Evolutionary conservation across 129 eudicot genomes (phyloP), one percentile per base, ranked within the genome.

Genomic region (Calendula officinalis): DNA sequence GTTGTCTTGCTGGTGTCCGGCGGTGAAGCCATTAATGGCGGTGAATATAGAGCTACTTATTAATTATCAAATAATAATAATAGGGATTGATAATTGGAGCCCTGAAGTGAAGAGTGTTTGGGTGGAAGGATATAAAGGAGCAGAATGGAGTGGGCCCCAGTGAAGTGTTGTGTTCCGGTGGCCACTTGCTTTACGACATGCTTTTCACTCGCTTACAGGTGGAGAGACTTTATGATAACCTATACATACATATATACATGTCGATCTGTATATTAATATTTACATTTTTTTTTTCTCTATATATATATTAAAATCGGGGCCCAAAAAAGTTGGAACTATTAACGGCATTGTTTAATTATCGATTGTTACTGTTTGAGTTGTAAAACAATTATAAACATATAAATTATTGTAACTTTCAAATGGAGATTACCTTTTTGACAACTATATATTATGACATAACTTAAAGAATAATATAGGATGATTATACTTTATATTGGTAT

Each of bases 1-100:
- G 96, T 72, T 14, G 83, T 84, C 50, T 91, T 91, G 70, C 87
- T 86, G 2, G 85, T 80, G 58, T 86, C 94, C 8, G 80, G 81
- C 4, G 96, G 78, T 1, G 83, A 69, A 12, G 80, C 83, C 96
- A 83, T 81, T 47, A 13, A 15, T 39, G 30, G 57, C 0, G 36
- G 44, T 15, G 30, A 17, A 55, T 55, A 46, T 46, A 34, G 77
- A 72, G 70, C 35, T 62, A 22, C 36, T 48, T 12, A 40, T 13
- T 10, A 49, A 67, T 67, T 72, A 72, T 55, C 51, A 43, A 39
- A 8, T 11, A 53, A 43, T 12, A 14, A 46, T 22, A 22, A 22
- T 7, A 49, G 3, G 41, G 17, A 40, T 3, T 73, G 72, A 65
- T 73, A 65, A 74, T 66, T 74, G 67, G 73, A 74, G 78, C 78